Evolutionary conservation across 129 eudicot genomes (phyloP).

Genomic region (Apium graveolens): DNA sequence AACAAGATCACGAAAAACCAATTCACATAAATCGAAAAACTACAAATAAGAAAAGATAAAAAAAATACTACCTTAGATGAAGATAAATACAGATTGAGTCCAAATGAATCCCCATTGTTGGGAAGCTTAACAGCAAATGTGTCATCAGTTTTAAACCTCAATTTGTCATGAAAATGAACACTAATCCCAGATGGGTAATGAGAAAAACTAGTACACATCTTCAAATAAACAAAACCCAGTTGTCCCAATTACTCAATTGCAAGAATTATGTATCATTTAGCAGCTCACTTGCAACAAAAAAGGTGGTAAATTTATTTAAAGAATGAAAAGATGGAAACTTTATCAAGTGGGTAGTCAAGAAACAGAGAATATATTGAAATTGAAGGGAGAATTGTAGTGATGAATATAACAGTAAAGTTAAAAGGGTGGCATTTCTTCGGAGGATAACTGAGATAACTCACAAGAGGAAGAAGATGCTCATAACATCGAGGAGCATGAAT

Average conservation of each 20-base stretch:
- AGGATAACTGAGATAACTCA: no score
- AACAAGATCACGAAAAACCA: not conserved
- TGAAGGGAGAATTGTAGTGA: not conserved
- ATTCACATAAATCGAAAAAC: not conserved
- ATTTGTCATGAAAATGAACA: slow-evolving; percentile 29
- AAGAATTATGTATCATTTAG: not conserved
- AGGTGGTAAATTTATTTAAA: not conserved
- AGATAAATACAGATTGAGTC: slow-evolving; percentile 28
- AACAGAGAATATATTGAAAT: not conserved
- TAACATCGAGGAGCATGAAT: not conserved
- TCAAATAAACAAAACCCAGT: slow-evolving; percentile 9
- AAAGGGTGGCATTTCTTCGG: not conserved
- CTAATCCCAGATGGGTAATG: slow-evolving; percentile 29
- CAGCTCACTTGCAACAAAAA: no score
- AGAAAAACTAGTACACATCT: slow-evolving; percentile 34
- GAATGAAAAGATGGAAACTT: not conserved
- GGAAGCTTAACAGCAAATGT: slow-evolving; percentile 30
- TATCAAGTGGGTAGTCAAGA: not conserved
- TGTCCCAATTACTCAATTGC: slow-evolving; percentile 6
- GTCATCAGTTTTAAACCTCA: slow-evolving; percentile 25
- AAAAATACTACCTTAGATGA: slow-evolving; percentile 34
- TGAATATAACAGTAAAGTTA: not conserved
- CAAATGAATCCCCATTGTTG: slow-evolving; percentile 22
- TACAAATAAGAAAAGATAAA: not conserved
- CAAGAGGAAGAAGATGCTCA: not conserved